phyloP scores from a whole-genome alignment of 306 rosid species.

The Hippophae rhamnoides region DNA sequence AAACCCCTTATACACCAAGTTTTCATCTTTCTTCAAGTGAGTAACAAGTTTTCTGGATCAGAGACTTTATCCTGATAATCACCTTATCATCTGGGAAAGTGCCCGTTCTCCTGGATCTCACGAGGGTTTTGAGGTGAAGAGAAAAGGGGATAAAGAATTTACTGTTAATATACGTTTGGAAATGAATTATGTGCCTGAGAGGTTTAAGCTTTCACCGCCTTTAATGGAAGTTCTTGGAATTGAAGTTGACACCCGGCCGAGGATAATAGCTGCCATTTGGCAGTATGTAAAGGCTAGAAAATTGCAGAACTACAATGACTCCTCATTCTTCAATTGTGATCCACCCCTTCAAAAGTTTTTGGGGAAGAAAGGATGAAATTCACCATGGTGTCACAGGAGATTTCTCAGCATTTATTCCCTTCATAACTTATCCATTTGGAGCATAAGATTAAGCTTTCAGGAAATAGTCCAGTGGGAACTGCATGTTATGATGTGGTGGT shows the following conservation, averaged over 20 bases:
- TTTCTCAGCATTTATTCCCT: conserved; percentile 85
- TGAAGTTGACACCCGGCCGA: conserved; percentile 96
- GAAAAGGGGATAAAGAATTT: conserved; percentile 93
- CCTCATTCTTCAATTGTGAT: conserved; percentile 75
- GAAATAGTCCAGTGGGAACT: conserved; percentile 76
- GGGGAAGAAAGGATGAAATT: conserved; percentile 95
- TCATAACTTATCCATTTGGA: conserved; percentile 88
- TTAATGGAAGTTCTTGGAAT: conserved; percentile 96
- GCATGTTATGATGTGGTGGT: conserved; percentile 94
- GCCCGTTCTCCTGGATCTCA: conserved; percentile 77
- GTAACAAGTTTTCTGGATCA: conserved; percentile 90
- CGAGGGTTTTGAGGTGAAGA: conserved; percentile 97
- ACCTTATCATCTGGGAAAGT: conserved; percentile 77
- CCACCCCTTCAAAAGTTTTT: conserved; percentile 82
- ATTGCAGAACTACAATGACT: conserved; percentile 78
- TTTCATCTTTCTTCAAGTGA: conserved; percentile 86
- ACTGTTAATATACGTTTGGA: conserved; percentile 63
- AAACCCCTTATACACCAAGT: conserved; percentile 71
- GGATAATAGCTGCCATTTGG: conserved; percentile 95
- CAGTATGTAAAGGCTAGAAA: conserved; percentile 99
- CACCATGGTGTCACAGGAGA: conserved; percentile 79
- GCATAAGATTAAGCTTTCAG: conserved; percentile 85
- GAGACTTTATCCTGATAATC: conserved; percentile 81
- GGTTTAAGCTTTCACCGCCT: conserved; percentile 78
- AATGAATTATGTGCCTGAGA: conserved; percentile 91